Evolutionary conservation across 371 early-diverging fungal genomes (phyloP).

Genomic region (Saksenaea vasiformis): DNA sequence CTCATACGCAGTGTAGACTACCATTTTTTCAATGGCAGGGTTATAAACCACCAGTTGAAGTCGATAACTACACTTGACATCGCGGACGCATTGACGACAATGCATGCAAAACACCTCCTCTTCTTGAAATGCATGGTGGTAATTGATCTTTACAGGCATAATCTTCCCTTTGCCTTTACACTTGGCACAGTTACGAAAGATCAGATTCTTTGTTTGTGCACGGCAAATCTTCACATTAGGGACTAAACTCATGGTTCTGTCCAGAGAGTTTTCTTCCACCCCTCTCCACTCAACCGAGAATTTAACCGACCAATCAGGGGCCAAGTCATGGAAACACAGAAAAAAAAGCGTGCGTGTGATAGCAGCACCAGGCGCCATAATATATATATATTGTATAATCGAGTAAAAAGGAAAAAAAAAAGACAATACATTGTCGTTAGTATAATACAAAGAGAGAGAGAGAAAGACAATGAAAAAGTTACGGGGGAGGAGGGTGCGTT

Average conservation of each 20-base stretch:
- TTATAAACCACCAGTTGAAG: neutral
- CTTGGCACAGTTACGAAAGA: neutral
- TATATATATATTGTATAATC: neutral
- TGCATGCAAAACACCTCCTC: neutral
- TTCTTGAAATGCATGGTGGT: neutral
- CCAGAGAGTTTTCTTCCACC: no score
- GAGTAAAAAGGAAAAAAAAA: neutral
- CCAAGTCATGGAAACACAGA: no score
- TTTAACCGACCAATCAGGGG: no score
- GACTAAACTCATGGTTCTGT: neutral
- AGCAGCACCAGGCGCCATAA: neutral
- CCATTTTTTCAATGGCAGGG: neutral
- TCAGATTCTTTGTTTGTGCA: neutral
- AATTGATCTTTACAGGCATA: neutral
- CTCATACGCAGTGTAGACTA: neutral
- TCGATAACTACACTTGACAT: neutral
- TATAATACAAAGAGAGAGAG: slow-evolving; percentile 1
- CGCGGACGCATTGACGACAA: neutral
- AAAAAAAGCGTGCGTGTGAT: neutral
- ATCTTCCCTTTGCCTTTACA: neutral
- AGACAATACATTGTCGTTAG: neutral
- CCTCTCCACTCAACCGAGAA: no score
- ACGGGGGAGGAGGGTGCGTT: neutral
- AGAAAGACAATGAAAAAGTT: neutral
- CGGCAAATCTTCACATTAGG: slow-evolving; percentile 1